These are phyloP conservation scores for Wickerhamomyces sp. DNA, from an alignment of 1,139 yeast genomes.

Conservation along the genomic window DNA sequence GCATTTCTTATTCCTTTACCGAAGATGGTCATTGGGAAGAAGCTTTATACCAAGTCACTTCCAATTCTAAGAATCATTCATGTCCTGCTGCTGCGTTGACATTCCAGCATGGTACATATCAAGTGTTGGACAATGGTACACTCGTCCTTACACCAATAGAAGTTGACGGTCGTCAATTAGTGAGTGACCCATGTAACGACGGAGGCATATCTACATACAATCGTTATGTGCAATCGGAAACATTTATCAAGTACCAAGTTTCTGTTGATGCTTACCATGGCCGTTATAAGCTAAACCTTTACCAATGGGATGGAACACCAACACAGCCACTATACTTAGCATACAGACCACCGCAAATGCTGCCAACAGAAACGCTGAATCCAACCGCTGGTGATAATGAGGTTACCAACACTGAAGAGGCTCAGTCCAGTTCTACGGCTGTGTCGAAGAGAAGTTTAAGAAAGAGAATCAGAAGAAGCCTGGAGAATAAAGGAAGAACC, in stretches of 20 bases:
- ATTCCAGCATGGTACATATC: conserved; percentile 86
- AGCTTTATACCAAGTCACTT: conserved; percentile 74
- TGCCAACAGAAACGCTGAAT: conserved; percentile 86
- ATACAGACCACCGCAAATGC: conserved; percentile 92
- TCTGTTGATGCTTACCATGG: conserved; percentile 79
- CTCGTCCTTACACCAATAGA: conserved; percentile 66
- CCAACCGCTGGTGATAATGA: conserved; percentile 51
- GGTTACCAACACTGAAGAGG: conserved; percentile 25
- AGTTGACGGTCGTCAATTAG: conserved; percentile 90
- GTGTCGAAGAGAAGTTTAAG: conserved; percentile 33
- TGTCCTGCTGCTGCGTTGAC: conserved; percentile 82
- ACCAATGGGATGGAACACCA: conserved; percentile 76
- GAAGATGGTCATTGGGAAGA: conserved; percentile 88
- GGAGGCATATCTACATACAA: conserved; percentile 55
- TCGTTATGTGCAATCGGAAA: conserved; percentile 66
- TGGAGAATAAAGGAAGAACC: conserved; percentile 78
- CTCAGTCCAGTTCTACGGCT: conserved; percentile 25
- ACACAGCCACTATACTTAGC: conserved; percentile 89
- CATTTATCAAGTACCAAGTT: conserved; percentile 55
- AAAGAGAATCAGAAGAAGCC: conserved; percentile 55
- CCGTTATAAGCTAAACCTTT: conserved; percentile 66
- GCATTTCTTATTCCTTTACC: conserved; percentile 88
- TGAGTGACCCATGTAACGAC: conserved; percentile 78
- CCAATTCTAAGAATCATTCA: conserved; percentile 68
- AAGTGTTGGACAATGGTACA: conserved; percentile 59